Percentiles rank a stretch among this genome's conserved stretches.
Evolutionary conservation across 306 rosid genomes (phyloP).

Genomic region (Inga laurina): DNA sequence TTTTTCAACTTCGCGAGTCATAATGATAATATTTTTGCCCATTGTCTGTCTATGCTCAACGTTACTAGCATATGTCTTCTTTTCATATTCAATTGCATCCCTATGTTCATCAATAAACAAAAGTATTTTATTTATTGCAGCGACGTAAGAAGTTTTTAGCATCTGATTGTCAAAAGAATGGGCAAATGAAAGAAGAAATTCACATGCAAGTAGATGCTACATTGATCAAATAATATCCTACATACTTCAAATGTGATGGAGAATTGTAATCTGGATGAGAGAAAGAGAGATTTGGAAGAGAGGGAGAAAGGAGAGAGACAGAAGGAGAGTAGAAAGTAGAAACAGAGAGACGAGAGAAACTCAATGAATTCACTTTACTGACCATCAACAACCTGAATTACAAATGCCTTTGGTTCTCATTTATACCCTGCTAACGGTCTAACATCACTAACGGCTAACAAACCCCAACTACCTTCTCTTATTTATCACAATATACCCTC

Average conservation of each 20-base stretch:
- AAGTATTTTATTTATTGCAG: neutral
- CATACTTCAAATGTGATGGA: neutral
- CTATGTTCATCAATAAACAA: constrained; percentile 43
- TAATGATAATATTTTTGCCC: constrained; percentile 59
- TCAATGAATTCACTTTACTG: neutral
- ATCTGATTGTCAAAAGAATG: neutral
- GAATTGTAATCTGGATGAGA: neutral
- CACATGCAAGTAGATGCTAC: neutral
- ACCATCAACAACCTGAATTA: neutral
- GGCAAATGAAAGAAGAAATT: neutral
- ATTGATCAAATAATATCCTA: neutral
- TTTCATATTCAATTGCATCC: constrained; percentile 83
- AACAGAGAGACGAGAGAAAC: neutral
- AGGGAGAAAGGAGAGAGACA: neutral
- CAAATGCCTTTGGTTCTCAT: neutral
- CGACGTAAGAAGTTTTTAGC: neutral
- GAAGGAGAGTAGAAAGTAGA: neutral
- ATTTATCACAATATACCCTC: neutral
- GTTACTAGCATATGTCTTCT: constrained; percentile 62
- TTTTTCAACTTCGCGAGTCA: constrained; percentile 75
- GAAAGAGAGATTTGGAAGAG: neutral
- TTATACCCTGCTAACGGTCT: neutral
- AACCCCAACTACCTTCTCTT: neutral
- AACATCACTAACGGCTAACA: neutral
- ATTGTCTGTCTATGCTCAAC: constrained; percentile 61